Conservation (phyloP, 2,329 filamentous ascomycete species). For the Ophiostoma quercus region DNA sequence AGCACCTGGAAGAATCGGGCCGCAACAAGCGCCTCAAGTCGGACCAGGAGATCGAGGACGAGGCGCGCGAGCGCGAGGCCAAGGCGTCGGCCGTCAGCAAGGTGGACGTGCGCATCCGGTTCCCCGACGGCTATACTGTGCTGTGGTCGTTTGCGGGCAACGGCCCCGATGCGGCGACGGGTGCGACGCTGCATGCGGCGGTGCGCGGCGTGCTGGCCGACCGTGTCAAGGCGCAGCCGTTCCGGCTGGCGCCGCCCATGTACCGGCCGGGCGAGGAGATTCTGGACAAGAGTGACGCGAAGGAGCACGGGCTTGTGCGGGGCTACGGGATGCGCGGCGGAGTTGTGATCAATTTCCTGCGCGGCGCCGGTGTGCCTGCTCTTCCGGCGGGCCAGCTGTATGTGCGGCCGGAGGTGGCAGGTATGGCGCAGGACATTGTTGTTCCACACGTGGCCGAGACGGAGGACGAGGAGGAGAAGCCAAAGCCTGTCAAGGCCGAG, state of each 20-base stretch:
- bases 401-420: conserved; percentile 53
- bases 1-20: conserved; percentile 53
- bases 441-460: conserved; percentile 52
- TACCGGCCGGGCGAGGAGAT: conserved; percentile 42
- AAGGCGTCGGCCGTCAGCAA: conserved; percentile 61
- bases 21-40: conserved; percentile 75
- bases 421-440: conserved; percentile 61
- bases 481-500: conserved; percentile 31
- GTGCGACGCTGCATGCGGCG: conserved; percentile 65
- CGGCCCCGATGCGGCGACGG: conserved; percentile 58
- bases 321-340: conserved; percentile 65
- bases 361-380: conserved; percentile 59
- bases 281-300: conserved; percentile 42
- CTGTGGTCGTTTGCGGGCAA: conserved; percentile 57
- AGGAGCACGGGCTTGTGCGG: conserved; percentile 57
- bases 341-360: conserved; percentile 70
- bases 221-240: conserved; percentile 56
- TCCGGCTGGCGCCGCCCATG: conserved; percentile 64
- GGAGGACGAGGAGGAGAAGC: conserved; percentile 39
- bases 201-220: conserved; percentile 66
- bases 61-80: conserved; percentile 59
- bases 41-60: conserved; percentile 72
- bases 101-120: conserved; percentile 73
- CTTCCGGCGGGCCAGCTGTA: conserved; percentile 50
- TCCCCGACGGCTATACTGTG: conserved; percentile 78